Evolutionary conservation across 176 grass and related monocot genomes (phyloP), one percentile per base, ranked within the genome.

Genomic region (Phragmites australis): DNA sequence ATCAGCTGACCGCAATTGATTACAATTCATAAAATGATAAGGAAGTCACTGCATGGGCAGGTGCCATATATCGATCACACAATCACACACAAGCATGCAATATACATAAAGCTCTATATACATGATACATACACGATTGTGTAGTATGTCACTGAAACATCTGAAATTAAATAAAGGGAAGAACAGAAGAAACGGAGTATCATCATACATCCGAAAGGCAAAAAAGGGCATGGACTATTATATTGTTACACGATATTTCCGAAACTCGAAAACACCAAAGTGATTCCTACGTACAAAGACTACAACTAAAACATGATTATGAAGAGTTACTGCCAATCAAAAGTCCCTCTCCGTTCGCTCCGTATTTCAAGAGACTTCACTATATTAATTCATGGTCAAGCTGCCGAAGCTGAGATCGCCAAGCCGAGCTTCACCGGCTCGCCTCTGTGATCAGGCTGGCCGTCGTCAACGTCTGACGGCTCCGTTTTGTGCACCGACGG

Each of bases 181-280:
- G 22, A 68, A 67, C 15, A 67, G 6, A 60, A 37, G 19, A 59
- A 48, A 56, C 6, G 16, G 19, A 46, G 22, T 25, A 22, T 59
- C 22, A 60, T 60, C 26, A 46, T 44, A 67, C 37, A 41, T 31
- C 8, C 11, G 5, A 34, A 54, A 54, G 13, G 26, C 1, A n/a
- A 57, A 46, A 76, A 67, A 21, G 19, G 8, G 42, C n/a, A 63
- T 4, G 1, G 49, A 68, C 40, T 74, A 75, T 57, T 76, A 53
- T 74, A 75, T 57, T 76, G 64, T 58, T 84, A 84, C 73, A 70
- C 15, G 52, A 84, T 60, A 41, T 70, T 26, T 84, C 29, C 52
- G 40, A 37, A 49, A 77, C 9, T 49, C 17, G 51, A 77, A 40
- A 65, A 59, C 21, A 69, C 26, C 5, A 50, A 27, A 55, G 21